Base-by-base conservation (phyloP, 495 filamentous ascomycete genomes). In the Apiosordaria backusii region DNA sequence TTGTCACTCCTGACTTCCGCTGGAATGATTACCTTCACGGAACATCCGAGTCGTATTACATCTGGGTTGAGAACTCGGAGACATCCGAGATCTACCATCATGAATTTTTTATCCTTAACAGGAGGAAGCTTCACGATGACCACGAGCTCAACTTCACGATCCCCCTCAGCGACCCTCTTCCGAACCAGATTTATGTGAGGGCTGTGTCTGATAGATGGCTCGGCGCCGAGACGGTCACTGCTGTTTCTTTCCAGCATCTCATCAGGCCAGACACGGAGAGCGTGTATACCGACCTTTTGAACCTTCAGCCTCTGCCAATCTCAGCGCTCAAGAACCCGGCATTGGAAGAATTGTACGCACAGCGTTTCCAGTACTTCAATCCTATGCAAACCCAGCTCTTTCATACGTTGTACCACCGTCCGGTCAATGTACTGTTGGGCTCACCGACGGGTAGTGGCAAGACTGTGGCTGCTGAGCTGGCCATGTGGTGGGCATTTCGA, bases 401-500 rank as follows among this genome's bases (percentile, higher is more conserved):
- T 76, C 96, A 98, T 71, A 89, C 90, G 54, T 85, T 98, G 15
- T 98, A 98, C 62, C 92, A 98, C 74, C 95, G 94, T 0, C 76
- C 88, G 27, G 87, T 90, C 50, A 99, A 99, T 71, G 93, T 98
- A 7, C 81, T 99, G 4, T 86, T 99, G 6, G 95, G 95, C n/a
- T 97, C 95, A 16, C 95, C 95, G 5, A 99, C 95, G 5, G 95
- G 95, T 60, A 95, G 91, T 81, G 95, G 95, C 64, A 99, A 99
- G 80, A 99, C 95, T 2, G 88, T 99, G 29, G 95, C 95, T 16
- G 91, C 90, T 29, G 95, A 99, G 73, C 75, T 99, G 61, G 96
- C 96, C n/a, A 98, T 99, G 96, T 99, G 95, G 95, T 97, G 92
- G 94, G 93, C 96, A 5, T 98, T 99, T 78, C 88, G 94, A 13